Evolutionary conservation across 148 eudicot species (phyloP).

Genomic region (Camellia japonica): DNA sequence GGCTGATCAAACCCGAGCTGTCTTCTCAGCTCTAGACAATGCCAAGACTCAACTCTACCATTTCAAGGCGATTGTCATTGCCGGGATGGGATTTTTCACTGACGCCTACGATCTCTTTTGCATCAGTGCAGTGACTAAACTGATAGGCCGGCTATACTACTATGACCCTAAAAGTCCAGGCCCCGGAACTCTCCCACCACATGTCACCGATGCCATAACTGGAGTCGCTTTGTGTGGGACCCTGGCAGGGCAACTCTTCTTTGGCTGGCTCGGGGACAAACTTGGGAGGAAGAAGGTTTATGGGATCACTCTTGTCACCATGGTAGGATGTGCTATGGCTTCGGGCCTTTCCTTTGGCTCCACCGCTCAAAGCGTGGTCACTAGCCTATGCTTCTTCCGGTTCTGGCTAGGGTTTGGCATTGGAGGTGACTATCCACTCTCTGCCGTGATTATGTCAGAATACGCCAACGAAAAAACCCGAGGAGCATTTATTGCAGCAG

Average conservation of each 20-base stretch:
- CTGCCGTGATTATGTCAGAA: slow-evolving; percentile 23
- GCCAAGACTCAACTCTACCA: slow-evolving; percentile 21
- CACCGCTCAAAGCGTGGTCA: neutral
- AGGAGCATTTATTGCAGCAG: slow-evolving; percentile 16
- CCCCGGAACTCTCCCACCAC: slow-evolving; percentile 5
- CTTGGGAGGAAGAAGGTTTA: slow-evolving; percentile 19
- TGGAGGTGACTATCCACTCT: slow-evolving; percentile 21
- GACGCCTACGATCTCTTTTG: slow-evolving; percentile 19
- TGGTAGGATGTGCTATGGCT: slow-evolving; percentile 14
- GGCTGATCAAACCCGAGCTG: slow-evolving; percentile 1
- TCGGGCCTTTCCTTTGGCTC: slow-evolving; percentile 13
- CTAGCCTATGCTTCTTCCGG: slow-evolving; percentile 21
- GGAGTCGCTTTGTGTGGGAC: slow-evolving; percentile 25
- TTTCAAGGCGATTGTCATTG: slow-evolving; percentile 15
- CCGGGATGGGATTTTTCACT: slow-evolving; percentile 18
- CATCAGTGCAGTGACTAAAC: slow-evolving; percentile 12
- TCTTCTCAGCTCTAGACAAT: slow-evolving; percentile 14
- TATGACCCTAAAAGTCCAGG: neutral
- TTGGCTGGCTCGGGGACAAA: slow-evolving; percentile 24
- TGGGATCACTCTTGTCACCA: slow-evolving; percentile 22
- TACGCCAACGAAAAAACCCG: slow-evolving; percentile 15
- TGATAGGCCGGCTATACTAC: slow-evolving; percentile 19
- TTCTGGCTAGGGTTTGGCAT: slow-evolving; percentile 26
- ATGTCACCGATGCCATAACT: slow-evolving; percentile 15
- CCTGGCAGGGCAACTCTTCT: slow-evolving; percentile 22